A percentile compares a stretch with the other conserved stretches of the same genome.
Evolutionary conservation across 345 rosid species (phyloP).

Genomic region (Passiflora organensis): DNA sequence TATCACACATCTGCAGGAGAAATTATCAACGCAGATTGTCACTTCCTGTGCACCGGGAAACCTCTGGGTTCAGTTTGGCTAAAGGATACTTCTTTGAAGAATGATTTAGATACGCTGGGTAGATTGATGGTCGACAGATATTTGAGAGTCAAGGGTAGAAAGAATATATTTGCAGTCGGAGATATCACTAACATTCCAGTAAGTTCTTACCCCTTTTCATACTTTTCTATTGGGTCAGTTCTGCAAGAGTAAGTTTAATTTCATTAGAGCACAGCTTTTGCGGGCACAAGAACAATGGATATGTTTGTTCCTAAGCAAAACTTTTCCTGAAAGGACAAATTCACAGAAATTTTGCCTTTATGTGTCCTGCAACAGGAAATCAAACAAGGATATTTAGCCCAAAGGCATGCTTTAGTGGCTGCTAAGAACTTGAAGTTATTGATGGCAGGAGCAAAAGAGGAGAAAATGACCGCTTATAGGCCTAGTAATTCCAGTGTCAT

Average conservation of each 20-base stretch:
- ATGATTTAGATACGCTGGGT: constrained; percentile 52
- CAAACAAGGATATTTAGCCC: constrained; percentile 75
- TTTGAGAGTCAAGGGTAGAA: constrained; percentile 49
- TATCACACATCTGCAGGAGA: constrained; percentile 61
- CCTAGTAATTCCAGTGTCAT: constrained; percentile 41
- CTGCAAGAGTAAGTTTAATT: neutral
- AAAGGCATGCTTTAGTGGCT: constrained; percentile 52
- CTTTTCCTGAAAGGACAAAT: no score
- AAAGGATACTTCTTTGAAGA: constrained; percentile 41
- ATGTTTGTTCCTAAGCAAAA: no score
- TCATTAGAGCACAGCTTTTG: neutral
- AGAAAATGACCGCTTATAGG: constrained; percentile 48
- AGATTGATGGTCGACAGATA: constrained; percentile 67
- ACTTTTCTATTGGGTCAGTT: neutral
- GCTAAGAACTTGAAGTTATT: constrained; percentile 65
- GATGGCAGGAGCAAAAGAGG: constrained; percentile 47
- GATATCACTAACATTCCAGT: constrained; percentile 68
- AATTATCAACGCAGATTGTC: constrained; percentile 63
- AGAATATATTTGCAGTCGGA: constrained; percentile 63
- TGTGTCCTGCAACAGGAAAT: constrained; percentile 44
- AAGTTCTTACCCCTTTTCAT: constrained; percentile 23
- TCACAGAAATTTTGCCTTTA: no score
- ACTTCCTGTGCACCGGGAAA: constrained; percentile 62
- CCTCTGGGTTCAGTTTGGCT: constrained; percentile 74
- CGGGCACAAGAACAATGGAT: neutral